Base-by-base conservation (phyloP, 345 rosid genomes). In the Citropsis articulata region DNA sequence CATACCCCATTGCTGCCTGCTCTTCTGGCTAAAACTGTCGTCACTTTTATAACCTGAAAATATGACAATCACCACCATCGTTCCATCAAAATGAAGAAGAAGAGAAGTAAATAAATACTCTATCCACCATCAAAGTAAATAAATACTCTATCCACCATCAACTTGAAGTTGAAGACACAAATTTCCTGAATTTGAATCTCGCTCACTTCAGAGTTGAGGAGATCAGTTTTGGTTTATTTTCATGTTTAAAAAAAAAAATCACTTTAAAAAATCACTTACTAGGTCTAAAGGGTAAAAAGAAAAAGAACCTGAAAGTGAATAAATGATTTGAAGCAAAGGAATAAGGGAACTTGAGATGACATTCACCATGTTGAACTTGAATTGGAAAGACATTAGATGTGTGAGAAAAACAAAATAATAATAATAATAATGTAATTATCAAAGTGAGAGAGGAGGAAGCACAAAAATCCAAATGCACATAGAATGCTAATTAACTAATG, bases 1-100 rank as follows among this genome's bases (percentile, higher is more conserved):
- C 42, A 4, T 4, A 38, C 77, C 69, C 67, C 81, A 79, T 38
- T 40, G 30, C 6, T 75, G 62, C 76, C 75, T 50, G 69, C 62
- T 75, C 33, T 75, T 84, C 80, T 50, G 24, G 57, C 61, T 30
- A 30, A 72, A 28, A 79, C 82, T 81, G 30, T 86, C 81, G 45
- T 74, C 83, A n/a, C 71, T 61, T 60, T 33, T 76, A 74, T 22
- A 42, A 55, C 77, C 90, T 86, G 85, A 78, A 60, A 60, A 78
- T 45, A 60, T 65, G 78, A 7, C 50, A 35, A 84, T 66, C 56
- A 67, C 5, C 2, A 12, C 3, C 25, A n/a, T 19, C 53, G n/a
- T 24, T 21, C 24, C 65, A 22, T 45, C 25, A 60, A 28, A 42
- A 38, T 42, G 48, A 66, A 25, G 13, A 59, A 28, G 30, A 38